These are phyloP conservation scores for Lachnellula hyalina DNA, from an alignment of 2,329 filamentous ascomycete species.

Conservation along the genomic window DNA sequence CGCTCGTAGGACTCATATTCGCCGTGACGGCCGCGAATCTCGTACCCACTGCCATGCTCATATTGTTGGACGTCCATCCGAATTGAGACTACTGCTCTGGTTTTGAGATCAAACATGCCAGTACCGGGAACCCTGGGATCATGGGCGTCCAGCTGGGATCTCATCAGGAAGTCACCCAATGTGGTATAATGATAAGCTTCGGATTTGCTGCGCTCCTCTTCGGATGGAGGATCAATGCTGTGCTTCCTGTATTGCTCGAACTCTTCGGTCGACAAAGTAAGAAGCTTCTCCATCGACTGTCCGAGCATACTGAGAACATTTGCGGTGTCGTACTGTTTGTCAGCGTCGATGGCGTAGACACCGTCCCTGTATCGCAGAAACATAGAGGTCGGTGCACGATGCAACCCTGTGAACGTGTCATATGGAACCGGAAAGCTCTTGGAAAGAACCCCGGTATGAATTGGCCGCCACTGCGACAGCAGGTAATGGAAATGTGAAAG, in stretches of 20 bases:
- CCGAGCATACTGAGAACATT: constrained; percentile 89
- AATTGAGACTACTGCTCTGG: constrained; percentile 82
- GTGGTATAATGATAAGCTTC: constrained; percentile 87
- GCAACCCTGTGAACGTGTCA: constrained; percentile 65
- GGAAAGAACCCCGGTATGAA: constrained; percentile 64
- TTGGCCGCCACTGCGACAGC: constrained; percentile 72
- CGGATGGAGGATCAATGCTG: constrained; percentile 61
- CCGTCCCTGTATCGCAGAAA: constrained; percentile 81
- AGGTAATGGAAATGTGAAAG: constrained; percentile 91
- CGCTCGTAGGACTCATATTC: constrained; percentile 88
- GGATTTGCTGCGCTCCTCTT: constrained; percentile 64
- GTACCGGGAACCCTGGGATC: constrained; percentile 82
- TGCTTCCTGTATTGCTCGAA: constrained; percentile 78
- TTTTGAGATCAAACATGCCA: constrained; percentile 96
- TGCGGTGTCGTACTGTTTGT: constrained; percentile 82
- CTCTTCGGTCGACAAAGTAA: constrained; percentile 75
- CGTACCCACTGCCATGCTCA: constrained; percentile 75
- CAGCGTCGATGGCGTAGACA: constrained; percentile 88
- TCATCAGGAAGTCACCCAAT: constrained; percentile 83
- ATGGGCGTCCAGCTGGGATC: constrained; percentile 88
- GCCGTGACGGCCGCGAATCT: constrained; percentile 72
- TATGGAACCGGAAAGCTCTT: constrained; percentile 57
- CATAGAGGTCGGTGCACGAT: constrained; percentile 68
- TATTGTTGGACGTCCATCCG: constrained; percentile 77
- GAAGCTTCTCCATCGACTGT: constrained; percentile 92